Base-by-base conservation (phyloP, 2,329 filamentous ascomycete genomes). In the Emmonsia crescens region DNA sequence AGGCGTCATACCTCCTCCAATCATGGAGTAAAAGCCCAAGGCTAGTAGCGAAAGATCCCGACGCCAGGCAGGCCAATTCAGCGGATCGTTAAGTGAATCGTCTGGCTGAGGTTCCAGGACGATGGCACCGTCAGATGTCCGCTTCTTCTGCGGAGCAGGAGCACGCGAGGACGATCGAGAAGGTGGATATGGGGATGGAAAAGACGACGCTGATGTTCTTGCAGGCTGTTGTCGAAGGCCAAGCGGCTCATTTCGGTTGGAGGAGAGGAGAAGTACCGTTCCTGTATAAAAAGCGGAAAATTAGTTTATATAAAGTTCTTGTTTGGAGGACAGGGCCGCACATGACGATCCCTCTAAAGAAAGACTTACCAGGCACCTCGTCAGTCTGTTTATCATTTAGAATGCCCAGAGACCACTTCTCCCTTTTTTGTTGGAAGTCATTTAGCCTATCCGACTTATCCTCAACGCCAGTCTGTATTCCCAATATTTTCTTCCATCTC, bases 31-130 rank as follows among this genome's bases (percentile, higher is more conserved):
- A 69, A 96, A 87, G 0, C 93, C 93, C 3, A 97, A 79, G 0
- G 88, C 93, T 0, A 96, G 68, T 64, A 97, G 76, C 0, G 93
- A 90, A 29, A 81, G 74, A 73, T 97, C 91, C 73, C 93, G 82
- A 48, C 90, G 84, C 86, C 89, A 90, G 6, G 82, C 77, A 0
- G 89, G 86, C 93, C 93, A 97, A 72, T 97, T 97, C 61, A 97
- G 77, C 0, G 93, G 93, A 69, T 97, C 93, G 66, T 97, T 96
- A 59, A 82, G 79, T 0, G 89, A 91, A 59, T 96, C 91, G 63
- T 96, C 91, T 0, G 93, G 93, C 72, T 97, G 93, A 0, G 93
- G 93, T 0, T 95, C 88, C 16, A 97, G 78, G 61, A 97, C 91
- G 68, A 96, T 91, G 64, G 84, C 83, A 19, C 91, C 91, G 72